A percentile compares a stretch with the other conserved stretches of the same genome.
Evolutionary conservation across 75 land plant genomes (phyloP).

Genomic region (Cupressus sempervirens): DNA sequence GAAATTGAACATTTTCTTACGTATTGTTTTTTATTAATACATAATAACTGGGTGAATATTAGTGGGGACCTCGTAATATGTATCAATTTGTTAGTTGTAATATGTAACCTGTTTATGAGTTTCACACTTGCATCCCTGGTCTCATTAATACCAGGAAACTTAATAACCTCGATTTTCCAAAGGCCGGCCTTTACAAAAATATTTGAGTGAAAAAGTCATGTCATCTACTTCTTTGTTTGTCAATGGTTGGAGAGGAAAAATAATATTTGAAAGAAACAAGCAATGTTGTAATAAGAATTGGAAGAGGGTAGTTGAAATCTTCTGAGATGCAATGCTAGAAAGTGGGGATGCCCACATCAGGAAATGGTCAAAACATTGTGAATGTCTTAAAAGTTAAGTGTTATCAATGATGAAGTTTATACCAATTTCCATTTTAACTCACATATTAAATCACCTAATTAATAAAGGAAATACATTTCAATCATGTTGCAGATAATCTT

Average conservation of each 20-base stretch:
- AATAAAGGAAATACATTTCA: neutral
- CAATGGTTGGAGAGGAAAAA: neutral
- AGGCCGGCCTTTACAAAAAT: no score
- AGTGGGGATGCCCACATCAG: neutral
- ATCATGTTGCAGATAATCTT: no score
- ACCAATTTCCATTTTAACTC: neutral
- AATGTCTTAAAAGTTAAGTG: neutral
- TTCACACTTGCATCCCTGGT: neutral
- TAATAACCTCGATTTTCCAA: neutral
- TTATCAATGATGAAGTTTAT: neutral
- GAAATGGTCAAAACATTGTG: neutral
- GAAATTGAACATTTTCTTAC: neutral
- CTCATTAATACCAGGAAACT: neutral
- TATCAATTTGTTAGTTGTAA: no score
- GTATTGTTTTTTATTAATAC: neutral
- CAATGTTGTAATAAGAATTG: neutral
- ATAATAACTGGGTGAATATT: neutral
- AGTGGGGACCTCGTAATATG: neutral
- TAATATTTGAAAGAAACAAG: neutral
- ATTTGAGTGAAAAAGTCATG: neutral
- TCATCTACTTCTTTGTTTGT: neutral
- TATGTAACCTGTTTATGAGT: neutral
- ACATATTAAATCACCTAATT: neutral
- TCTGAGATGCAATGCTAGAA: neutral
- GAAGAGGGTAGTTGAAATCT: neutral